Base-by-base conservation (phyloP, 768 basidiomycete genomes). In the Mycena epipterygia region DNA sequence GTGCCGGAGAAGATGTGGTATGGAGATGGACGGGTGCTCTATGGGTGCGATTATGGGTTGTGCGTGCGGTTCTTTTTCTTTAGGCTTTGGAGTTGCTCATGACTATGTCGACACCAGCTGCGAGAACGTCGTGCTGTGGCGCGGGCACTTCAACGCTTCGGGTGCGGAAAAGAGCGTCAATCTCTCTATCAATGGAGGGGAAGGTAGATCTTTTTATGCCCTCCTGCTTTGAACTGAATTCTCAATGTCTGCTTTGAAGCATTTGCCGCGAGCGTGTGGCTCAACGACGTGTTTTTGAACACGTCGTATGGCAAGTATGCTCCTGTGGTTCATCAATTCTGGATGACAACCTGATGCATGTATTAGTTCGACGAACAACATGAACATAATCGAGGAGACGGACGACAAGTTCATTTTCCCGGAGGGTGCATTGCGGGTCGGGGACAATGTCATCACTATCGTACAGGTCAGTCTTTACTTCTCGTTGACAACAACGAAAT, bases 41-140 rank as follows among this genome's bases (percentile, higher is more conserved):
- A 94, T 78, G 94, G 93, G 1, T 95, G 93, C 75, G 95, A 95
- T 79, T 96, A 96, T 79, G 93, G 90, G 64, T 96, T 91, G 94
- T 95, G 68, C 78, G 91, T 81, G 3, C 29, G 23, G 37, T 44
- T n/a, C n/a, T n/a, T n/a, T 27, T 67, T 39, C 37, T 37, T 52
- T 25, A 61, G 27, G 27, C 17, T 27, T 57, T 9, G 23, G 0
- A 25, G 19, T 48, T n/a, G 35, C 44, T 75, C 42, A 76, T 56
- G 55, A 27, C 52, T n/a, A 33, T 6, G 12, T 16, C 5, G 17
- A 25, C 9, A 57, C 25, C 72, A 95, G 94, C 80, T 95, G 94
- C 70, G 94, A 95, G 81, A 94, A 94, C 74, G 83, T 87, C 12
- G 91, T 95, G 37, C 82, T 96, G 11, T 95, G 93, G 93, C 86